Base-by-base conservation (phyloP, 257 asterid genomes). In the Petunia axillaris region DNA sequence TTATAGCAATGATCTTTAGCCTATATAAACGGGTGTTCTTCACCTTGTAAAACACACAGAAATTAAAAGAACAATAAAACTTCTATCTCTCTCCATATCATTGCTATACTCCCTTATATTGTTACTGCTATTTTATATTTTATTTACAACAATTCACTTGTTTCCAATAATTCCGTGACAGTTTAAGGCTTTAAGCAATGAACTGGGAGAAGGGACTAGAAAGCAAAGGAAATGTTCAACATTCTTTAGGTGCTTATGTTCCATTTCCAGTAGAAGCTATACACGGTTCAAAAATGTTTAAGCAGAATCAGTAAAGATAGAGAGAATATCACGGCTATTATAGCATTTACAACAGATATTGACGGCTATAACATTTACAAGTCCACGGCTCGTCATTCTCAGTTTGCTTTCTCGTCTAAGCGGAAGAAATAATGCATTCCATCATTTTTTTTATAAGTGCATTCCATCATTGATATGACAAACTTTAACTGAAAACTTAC, bases 401-500 rank as follows among this genome's bases (percentile, higher is more conserved):
- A 71, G 0, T 25, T 16, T 53, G 40, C 6, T 65, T 14, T 65
- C 74, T 40, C 76, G 16, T 39, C 46, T 44, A 9, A 15, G 46
- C 11, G 77, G 36, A 71, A 71, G 35, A 73, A 0, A 3, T 10
- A 64, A 50, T 5, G 11, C 1, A 25, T 48, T 9, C 35, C 11
- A 35, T 50, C 46, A 73, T 73, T 73, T 52, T 0, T 73, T 46
- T 2, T 5, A 48, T 0, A 50, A 50, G 3, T 11, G 37, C 25
- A 25, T 25, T 25, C 25, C 25, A 25, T 25, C 25, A 25, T 25
- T 25, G 25, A 25, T 25, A 25, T 25, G 25, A 25, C 25, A 25
- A 25, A 25, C 25, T 48, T 50, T 50, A 50, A 73, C 62, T 40
- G 13, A 35, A 16, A 73, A 87, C 84, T 87, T 89, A 93, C 95